Conservation (phyloP, 257 asterid genomes). For the Jasminum sambac region DNA sequence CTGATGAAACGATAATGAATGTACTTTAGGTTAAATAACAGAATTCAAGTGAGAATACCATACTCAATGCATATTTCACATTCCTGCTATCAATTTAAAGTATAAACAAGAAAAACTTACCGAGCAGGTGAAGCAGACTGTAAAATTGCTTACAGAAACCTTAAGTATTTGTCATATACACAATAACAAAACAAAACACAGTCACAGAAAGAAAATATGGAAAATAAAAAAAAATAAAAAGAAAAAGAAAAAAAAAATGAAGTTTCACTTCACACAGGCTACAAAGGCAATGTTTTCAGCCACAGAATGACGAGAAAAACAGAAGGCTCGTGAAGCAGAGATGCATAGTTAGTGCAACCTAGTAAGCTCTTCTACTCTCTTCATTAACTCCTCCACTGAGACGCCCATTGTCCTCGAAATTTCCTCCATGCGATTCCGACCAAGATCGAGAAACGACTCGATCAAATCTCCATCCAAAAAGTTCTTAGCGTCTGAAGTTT, state of each 20-base stretch:
- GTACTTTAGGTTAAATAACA: neutral
- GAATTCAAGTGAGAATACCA: neutral
- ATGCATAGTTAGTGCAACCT: conserved; percentile 64
- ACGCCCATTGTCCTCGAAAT: conserved; percentile 64
- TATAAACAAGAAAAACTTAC: neutral
- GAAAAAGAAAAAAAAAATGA: neutral
- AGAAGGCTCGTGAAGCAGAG: neutral
- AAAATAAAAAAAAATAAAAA: neutral
- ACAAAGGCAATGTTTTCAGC: neutral
- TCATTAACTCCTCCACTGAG: conserved; percentile 87
- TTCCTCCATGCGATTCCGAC: conserved; percentile 76
- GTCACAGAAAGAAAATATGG: neutral
- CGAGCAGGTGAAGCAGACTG: neutral
- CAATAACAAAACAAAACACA: neutral
- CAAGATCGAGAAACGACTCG: conserved; percentile 87
- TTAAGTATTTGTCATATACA: neutral
- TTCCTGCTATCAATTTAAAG: no score
- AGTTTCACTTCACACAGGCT: neutral
- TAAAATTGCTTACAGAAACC: neutral
- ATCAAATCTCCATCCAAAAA: conserved; percentile 93
- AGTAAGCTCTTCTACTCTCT: conserved; percentile 94
- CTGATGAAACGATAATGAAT: no score
- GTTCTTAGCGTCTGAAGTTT: conserved; percentile 72
- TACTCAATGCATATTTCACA: no score
- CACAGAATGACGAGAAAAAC: neutral